phyloP scores from a whole-genome alignment of 345 rosid species.

The Arabidopsis suecica region DNA sequence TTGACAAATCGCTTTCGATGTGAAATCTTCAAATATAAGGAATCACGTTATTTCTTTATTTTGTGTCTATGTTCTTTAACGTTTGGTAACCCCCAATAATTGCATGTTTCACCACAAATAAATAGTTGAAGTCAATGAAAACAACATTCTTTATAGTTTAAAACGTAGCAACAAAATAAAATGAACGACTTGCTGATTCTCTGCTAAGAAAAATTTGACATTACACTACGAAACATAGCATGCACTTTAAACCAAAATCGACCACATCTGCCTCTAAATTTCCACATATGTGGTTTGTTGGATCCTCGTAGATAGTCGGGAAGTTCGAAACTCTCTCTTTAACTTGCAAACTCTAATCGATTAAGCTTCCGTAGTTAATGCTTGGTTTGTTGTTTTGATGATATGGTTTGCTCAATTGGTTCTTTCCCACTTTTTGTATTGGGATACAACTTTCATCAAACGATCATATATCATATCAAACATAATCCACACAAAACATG shows the following conservation, averaged over 20 bases:
- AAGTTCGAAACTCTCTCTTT: neutral
- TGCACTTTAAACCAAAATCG: neutral
- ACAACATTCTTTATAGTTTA: neutral
- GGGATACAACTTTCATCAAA: too few species aligned
- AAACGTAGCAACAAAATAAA: neutral
- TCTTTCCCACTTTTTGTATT: too few species aligned
- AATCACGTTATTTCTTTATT: slow-evolving; percentile 16
- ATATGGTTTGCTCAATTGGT: too few species aligned
- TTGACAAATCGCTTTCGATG: slow-evolving; percentile 28
- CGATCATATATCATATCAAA: too few species aligned
- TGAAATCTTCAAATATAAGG: slow-evolving; percentile 18
- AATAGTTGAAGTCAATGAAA: neutral
- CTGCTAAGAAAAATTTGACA: neutral
- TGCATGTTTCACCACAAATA: slow-evolving; percentile 3
- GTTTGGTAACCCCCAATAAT: neutral
- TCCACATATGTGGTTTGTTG: neutral
- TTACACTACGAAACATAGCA: neutral
- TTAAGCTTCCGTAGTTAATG: neutral
- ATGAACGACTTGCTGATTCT: neutral
- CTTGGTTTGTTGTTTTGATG: neutral
- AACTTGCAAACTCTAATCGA: neutral
- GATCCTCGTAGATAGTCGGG: too few species aligned
- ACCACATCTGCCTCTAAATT: neutral
- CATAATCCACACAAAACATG: too few species aligned
- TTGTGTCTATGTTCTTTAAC: neutral